These are phyloP conservation scores for Phytophthora boehmeriae DNA, from an alignment of 352 stramenopile species.

Conservation along the genomic window DNA sequence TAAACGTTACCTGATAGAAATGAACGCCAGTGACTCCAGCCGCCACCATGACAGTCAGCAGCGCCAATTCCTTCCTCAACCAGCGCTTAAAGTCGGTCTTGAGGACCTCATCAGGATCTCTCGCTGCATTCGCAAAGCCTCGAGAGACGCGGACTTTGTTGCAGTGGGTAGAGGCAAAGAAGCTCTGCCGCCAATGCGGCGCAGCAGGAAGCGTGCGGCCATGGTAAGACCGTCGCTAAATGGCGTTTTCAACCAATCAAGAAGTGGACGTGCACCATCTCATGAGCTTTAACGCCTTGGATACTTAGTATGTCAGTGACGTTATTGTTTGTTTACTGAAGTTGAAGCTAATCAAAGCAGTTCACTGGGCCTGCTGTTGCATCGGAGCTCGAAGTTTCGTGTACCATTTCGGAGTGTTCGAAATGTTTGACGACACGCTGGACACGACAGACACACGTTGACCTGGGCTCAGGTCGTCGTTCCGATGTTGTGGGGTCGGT, in stretches of 20 bases:
- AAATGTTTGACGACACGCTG: slow-evolving; percentile 20
- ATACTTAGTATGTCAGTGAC: too few relatives aligned
- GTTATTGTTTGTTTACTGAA: neutral
- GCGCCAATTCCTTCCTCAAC: slow-evolving; percentile 51
- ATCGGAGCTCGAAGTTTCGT: slow-evolving; percentile 49
- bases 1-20: slow-evolving; percentile 61
- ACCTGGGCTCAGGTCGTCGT: slow-evolving; percentile 3
- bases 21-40: slow-evolving; percentile 59
- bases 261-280: neutral
- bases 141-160: slow-evolving; percentile 2
- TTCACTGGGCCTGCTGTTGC: slow-evolving; percentile 13
- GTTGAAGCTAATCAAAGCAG: slow-evolving; percentile 1
- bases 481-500: slow-evolving; percentile 27
- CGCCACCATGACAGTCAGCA: slow-evolving; percentile 54
- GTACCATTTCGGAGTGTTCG: slow-evolving; percentile 65
- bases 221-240: slow-evolving; percentile 13
- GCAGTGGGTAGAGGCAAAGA: neutral
- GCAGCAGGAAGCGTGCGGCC: slow-evolving; percentile 29
- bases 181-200: neutral
- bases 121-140: slow-evolving; percentile 26
- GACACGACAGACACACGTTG: slow-evolving; percentile 9
- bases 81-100: slow-evolving; percentile 73
- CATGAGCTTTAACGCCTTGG: neutral
- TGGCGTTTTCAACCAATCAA: slow-evolving; percentile 28
- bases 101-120: slow-evolving; percentile 44